These are phyloP conservation scores for Sicyos baderoa DNA, from an alignment of 306 rosid species.

Conservation along the genomic window DNA sequence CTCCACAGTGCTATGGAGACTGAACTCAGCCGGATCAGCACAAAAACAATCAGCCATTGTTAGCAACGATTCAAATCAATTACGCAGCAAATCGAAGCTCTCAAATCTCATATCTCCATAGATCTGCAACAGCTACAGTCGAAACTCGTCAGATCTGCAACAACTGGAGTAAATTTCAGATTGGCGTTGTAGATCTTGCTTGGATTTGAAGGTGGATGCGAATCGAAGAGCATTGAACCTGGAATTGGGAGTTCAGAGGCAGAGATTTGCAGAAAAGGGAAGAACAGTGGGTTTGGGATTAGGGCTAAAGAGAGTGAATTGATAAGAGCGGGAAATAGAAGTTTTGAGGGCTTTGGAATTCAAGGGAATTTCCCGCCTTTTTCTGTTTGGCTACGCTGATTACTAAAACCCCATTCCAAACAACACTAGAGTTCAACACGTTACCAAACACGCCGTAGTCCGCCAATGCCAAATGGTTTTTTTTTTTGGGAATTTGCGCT, in stretches of 20 bases:
- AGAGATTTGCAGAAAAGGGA: background rate
- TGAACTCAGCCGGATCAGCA: background rate
- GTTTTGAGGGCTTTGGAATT: background rate
- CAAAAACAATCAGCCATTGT: background rate
- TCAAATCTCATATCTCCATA: background rate
- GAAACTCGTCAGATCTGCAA: conserved; percentile 13
- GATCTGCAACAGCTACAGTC: conserved; percentile 9
- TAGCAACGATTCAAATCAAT: background rate
- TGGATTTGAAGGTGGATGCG: background rate
- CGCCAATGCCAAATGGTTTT: too few relatives aligned
- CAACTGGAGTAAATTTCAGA: background rate
- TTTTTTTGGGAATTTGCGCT: too few relatives aligned
- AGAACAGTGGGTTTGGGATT: background rate
- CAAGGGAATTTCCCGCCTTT: conserved; percentile 6
- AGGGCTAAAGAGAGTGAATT: conserved; percentile 7
- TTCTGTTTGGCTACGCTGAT: conserved; percentile 1
- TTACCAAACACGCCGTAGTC: background rate
- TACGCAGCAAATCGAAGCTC: background rate
- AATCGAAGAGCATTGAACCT: background rate
- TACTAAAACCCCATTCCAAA: background rate
- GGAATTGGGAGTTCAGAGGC: background rate
- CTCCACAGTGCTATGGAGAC: background rate
- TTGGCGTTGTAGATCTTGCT: background rate
- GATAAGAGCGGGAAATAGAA: background rate
- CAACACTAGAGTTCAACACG: background rate